phyloP scores from a whole-genome alignment of 1,284 basidiomycete species.

The Boletellus dicymbophilus region DNA sequence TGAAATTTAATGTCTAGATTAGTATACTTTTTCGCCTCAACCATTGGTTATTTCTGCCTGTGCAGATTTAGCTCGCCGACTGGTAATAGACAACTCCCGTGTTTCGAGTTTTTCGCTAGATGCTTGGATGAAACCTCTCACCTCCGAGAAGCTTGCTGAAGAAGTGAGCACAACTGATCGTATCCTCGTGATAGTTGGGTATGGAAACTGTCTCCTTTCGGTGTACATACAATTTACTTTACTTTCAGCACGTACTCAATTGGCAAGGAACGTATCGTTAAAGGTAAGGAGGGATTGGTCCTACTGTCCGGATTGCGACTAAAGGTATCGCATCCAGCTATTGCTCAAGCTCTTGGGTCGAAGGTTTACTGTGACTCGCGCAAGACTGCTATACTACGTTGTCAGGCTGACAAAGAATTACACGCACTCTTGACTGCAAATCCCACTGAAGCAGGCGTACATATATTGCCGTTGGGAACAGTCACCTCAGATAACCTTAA shows the following conservation, averaged over 20 bases:
- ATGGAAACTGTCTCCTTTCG: slow-evolving; percentile 17
- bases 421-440: slow-evolving; percentile 78
- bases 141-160: slow-evolving; percentile 26
- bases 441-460: slow-evolving; percentile 79
- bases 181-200: slow-evolving; percentile 87
- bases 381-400: slow-evolving; percentile 79
- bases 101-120: slow-evolving; percentile 39
- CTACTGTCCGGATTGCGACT: not conserved
- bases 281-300: slow-evolving; percentile 57
- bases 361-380: slow-evolving; percentile 90
- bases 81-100: slow-evolving; percentile 44
- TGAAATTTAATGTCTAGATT: slow-evolving; percentile 1
- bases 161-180: slow-evolving; percentile 36
- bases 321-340: slow-evolving; percentile 49
- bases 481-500: slow-evolving; percentile 81
- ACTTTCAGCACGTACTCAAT: slow-evolving; percentile 86
- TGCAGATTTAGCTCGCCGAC: slow-evolving; percentile 73
- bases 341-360: slow-evolving; percentile 81
- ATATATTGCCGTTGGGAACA: slow-evolving; percentile 81
- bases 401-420: slow-evolving; percentile 83
- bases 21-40: slow-evolving; percentile 96
- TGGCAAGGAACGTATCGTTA: slow-evolving; percentile 96
- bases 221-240: slow-evolving; percentile 2
- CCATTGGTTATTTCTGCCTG: slow-evolving; percentile 92
- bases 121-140: slow-evolving; percentile 38